Conservation (phyloP, 2,329 filamentous ascomycete species). For the Aschersonia sp. region DNA sequence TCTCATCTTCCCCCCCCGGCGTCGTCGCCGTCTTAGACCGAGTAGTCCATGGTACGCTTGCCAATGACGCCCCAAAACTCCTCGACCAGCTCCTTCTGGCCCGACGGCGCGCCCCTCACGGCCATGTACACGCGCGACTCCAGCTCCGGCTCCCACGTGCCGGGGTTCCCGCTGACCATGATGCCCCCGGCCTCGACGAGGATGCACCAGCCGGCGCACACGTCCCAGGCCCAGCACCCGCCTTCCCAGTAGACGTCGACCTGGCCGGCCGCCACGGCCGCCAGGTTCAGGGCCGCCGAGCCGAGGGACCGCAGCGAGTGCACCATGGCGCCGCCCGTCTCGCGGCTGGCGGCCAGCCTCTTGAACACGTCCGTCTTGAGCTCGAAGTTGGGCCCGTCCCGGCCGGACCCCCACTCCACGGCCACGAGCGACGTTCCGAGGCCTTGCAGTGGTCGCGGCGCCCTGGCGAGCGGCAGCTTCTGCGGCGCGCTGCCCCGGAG, state of each 20-base stretch:
- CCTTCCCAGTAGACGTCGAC: conserved; percentile 71
- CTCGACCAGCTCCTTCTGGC: conserved; percentile 46
- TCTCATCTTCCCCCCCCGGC: not conserved
- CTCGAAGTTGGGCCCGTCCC: conserved; percentile 55
- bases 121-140: conserved; percentile 49
- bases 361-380: conserved; percentile 54
- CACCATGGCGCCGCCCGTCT: conserved; percentile 59
- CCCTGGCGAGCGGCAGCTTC: conserved; percentile 24
- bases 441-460: conserved; percentile 40
- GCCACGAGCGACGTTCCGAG: conserved; percentile 51
- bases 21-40: conserved; percentile 6
- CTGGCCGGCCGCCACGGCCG: conserved; percentile 54
- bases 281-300: conserved; percentile 61
- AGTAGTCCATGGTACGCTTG: conserved; percentile 35
- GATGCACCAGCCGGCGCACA: conserved; percentile 69
- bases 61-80: conserved; percentile 51
- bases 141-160: conserved; percentile 49
- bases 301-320: conserved; percentile 59
- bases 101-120: conserved; percentile 41
- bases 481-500: conserved; percentile 22
- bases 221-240: conserved; percentile 76
- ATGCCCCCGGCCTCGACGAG: conserved; percentile 59
- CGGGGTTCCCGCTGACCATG: conserved; percentile 60
- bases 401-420: conserved; percentile 59
- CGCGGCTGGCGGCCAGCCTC: conserved; percentile 40